A percentile compares a stretch with the other conserved stretches of the same genome.
Conservation (phyloP, 2,329 filamentous ascomycete genomes). For the Pseudogymnoascus sp. region DNA sequence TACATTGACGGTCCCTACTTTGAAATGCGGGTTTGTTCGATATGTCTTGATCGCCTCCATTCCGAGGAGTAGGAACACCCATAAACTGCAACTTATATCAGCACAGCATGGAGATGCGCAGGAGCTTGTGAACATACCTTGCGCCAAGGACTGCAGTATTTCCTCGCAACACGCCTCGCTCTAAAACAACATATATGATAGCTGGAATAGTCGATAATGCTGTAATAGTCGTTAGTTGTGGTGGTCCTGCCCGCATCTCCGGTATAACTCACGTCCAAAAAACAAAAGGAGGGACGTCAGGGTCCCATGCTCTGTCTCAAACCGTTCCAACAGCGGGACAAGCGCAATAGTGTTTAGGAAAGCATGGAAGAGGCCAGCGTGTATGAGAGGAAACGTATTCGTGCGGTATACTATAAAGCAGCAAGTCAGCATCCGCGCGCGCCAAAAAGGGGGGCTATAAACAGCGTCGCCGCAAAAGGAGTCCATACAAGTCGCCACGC, state of each 20-base stretch:
- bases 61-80: slow-evolving; percentile 82
- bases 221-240: slow-evolving; percentile 30
- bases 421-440: not conserved
- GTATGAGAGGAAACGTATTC: slow-evolving; percentile 86
- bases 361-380: slow-evolving; percentile 71
- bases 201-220: slow-evolving; percentile 76
- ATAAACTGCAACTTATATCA: slow-evolving; percentile 53
- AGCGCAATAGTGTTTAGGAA: slow-evolving; percentile 72
- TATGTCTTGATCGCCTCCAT: slow-evolving; percentile 82
- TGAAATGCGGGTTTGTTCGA: slow-evolving; percentile 70
- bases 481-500: slow-evolving; percentile 58
- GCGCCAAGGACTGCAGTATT: slow-evolving; percentile 74
- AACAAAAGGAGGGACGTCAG: slow-evolving; percentile 81
- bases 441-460: not conserved
- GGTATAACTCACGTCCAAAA: slow-evolving; percentile 65
- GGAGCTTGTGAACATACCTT: slow-evolving; percentile 46
- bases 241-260: not conserved
- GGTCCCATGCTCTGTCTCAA: slow-evolving; percentile 88
- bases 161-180: slow-evolving; percentile 60
- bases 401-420: slow-evolving; percentile 69
- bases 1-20: slow-evolving; percentile 55
- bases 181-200: slow-evolving; percentile 68
- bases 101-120: slow-evolving; percentile 14
- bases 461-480: slow-evolving; percentile 9
- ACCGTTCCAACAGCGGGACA: slow-evolving; percentile 83